A percentile compares a stretch with the other conserved stretches of the same genome.
Conservation (phyloP, 2,329 filamentous ascomycete genomes). For the Fusarium zealandicum region DNA sequence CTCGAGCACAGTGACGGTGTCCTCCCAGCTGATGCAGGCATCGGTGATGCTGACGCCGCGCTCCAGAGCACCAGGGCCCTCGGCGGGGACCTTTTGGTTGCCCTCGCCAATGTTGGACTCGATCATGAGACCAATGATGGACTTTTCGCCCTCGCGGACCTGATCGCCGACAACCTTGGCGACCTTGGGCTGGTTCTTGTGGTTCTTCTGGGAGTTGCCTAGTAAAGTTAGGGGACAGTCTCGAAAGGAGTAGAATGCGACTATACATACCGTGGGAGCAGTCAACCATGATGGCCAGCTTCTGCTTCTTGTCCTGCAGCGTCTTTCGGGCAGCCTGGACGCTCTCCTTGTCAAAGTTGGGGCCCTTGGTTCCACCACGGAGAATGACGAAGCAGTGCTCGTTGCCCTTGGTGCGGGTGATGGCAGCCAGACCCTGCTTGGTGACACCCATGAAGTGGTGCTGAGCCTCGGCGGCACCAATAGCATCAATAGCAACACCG, state of each 20-base stretch:
- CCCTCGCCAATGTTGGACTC: constrained; percentile 96
- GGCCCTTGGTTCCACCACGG: constrained; percentile 87
- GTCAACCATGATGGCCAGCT: constrained; percentile 94
- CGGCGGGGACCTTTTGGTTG: constrained; percentile 85
- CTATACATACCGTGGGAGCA: constrained; percentile 85
- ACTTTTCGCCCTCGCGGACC: constrained; percentile 83
- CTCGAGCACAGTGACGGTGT: constrained; percentile 81
- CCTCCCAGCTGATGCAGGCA: constrained; percentile 94
- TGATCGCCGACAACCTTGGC: constrained; percentile 84
- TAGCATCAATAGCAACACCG: constrained; percentile 92
- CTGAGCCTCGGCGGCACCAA: constrained; percentile 81
- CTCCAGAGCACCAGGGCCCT: constrained; percentile 80
- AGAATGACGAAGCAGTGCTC: constrained; percentile 98
- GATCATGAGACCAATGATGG: constrained; percentile 97
- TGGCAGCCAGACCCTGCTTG: constrained; percentile 94
- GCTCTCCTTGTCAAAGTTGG: constrained; percentile 90
- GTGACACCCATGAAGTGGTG: constrained; percentile 99
- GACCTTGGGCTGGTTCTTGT: constrained; percentile 96
- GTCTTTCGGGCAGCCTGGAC: constrained; percentile 81
- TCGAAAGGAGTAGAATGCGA: constrained; percentile 69
- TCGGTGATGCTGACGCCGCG: constrained; percentile 95
- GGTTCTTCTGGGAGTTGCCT: constrained; percentile 98
- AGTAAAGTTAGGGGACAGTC: constrained; percentile 5
- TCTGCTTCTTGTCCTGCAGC: constrained; percentile 81
- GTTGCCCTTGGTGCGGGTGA: constrained; percentile 91